Evolutionary conservation across 2,329 filamentous ascomycete species (phyloP).

Genomic region (Fusarium algeriense): DNA sequence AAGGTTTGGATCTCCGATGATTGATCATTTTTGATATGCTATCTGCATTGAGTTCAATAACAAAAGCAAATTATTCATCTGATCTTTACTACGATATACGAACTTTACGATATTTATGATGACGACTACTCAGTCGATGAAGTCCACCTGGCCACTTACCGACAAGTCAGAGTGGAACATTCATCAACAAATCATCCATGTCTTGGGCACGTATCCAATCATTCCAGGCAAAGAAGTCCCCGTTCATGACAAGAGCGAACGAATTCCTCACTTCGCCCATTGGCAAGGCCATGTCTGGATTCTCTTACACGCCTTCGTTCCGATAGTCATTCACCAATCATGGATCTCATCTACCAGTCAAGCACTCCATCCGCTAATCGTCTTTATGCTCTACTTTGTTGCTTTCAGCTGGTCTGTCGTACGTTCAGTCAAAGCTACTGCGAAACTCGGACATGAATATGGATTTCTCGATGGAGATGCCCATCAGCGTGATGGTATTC

Average conservation of each 20-base stretch:
- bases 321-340: neutral
- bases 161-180: constrained; percentile 1
- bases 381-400: neutral
- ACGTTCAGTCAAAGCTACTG: neutral
- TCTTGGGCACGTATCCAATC: neutral
- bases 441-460: constrained; percentile 5
- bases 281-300: neutral
- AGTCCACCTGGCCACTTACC: neutral
- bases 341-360: neutral
- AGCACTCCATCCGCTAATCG: neutral
- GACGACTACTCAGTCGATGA: neutral
- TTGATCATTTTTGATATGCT: neutral
- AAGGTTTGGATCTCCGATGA: neutral
- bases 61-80: neutral
- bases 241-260: neutral
- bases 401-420: neutral
- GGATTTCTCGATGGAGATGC: constrained; percentile 23
- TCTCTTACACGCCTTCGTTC: neutral
- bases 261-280: neutral
- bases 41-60: neutral
- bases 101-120: neutral
- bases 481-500: constrained; percentile 26
- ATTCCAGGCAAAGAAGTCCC: neutral
- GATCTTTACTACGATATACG: neutral
- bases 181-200: neutral